Evolutionary conservation across 495 filamentous ascomycete species (phyloP).

Genomic region (Cetradonia linearis): DNA sequence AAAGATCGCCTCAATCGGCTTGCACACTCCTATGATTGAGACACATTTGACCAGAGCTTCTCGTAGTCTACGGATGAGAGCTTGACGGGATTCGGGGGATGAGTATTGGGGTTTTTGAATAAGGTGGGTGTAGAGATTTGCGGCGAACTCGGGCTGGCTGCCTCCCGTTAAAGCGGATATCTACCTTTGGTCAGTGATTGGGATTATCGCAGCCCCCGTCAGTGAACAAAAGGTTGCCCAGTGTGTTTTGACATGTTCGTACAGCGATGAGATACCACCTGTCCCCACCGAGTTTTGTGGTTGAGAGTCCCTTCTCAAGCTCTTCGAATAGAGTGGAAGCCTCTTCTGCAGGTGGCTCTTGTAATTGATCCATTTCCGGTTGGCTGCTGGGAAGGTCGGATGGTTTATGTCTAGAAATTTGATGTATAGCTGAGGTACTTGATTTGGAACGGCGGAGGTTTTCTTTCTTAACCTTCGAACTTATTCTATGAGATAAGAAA

Average conservation of each 20-base stretch:
- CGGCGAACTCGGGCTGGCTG: constrained; percentile 38
- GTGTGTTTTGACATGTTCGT: constrained; percentile 1
- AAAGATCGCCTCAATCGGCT: constrained; percentile 42
- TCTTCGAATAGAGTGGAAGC: constrained; percentile 36
- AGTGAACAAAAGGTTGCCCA: background rate
- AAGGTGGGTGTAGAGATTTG: constrained; percentile 42
- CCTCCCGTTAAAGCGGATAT: constrained; percentile 37
- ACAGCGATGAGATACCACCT: constrained; percentile 50
- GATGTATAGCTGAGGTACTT: background rate
- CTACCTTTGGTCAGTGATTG: background rate
- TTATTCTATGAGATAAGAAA: no score
- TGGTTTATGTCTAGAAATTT: background rate
- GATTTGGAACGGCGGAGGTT: background rate
- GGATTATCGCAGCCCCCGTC: background rate
- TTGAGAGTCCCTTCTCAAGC: constrained; percentile 43
- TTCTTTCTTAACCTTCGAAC: background rate
- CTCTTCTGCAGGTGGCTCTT: constrained; percentile 29
- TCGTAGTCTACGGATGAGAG: constrained; percentile 40
- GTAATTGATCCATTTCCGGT: constrained; percentile 16
- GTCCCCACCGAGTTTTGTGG: constrained; percentile 37
- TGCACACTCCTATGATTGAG: constrained; percentile 44
- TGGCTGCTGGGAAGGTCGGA: background rate
- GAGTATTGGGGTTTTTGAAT: constrained; percentile 33
- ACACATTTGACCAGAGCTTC: constrained; percentile 44
- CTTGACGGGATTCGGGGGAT: constrained; percentile 33